Percentiles rank a stretch among this genome's conserved stretches.
phyloP scores from a whole-genome alignment of 495 filamentous ascomycete genomes.

The Glonium stellatum region DNA sequence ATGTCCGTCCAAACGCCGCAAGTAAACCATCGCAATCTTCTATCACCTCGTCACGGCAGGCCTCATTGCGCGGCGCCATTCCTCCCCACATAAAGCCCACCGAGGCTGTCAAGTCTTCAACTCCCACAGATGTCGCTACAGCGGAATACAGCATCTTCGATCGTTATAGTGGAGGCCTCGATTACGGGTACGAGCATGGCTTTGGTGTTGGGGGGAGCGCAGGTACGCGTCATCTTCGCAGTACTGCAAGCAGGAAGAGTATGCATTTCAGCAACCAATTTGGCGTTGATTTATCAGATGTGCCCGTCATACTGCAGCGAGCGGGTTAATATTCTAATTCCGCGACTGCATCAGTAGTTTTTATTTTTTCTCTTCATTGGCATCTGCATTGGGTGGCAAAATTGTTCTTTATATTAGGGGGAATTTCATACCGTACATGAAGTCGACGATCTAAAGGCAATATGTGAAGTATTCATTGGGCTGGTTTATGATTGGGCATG shows the following conservation, averaged over 20 bases:
- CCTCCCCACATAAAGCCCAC: neutral
- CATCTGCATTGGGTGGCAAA: too few relatives aligned
- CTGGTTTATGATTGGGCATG: too few relatives aligned
- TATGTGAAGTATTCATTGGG: too few relatives aligned
- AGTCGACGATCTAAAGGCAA: too few relatives aligned
- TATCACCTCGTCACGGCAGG: neutral
- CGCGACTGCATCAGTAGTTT: too few relatives aligned
- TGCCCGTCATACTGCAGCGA: slow-evolving; percentile 22
- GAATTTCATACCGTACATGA: too few relatives aligned
- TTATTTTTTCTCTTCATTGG: too few relatives aligned
- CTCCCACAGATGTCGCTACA: neutral
- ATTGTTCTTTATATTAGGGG: too few relatives aligned
- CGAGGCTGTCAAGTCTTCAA: neutral
- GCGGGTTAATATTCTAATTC: neutral
- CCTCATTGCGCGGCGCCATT: neutral
- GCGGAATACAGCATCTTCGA: slow-evolving; percentile 22
- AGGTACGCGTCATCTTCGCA: slow-evolving; percentile 35
- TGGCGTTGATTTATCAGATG: slow-evolving; percentile 24
- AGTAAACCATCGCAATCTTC: neutral
- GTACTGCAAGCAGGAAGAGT: slow-evolving; percentile 37
- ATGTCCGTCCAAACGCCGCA: neutral
- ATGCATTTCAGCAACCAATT: slow-evolving; percentile 38
- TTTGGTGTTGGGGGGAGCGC: slow-evolving; percentile 38
- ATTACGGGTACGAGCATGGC: slow-evolving; percentile 41
- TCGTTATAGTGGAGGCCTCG: slow-evolving; percentile 40